Base-by-base conservation (phyloP, 2,329 filamentous ascomycete species). In the Zymoseptoria crescenta region DNA sequence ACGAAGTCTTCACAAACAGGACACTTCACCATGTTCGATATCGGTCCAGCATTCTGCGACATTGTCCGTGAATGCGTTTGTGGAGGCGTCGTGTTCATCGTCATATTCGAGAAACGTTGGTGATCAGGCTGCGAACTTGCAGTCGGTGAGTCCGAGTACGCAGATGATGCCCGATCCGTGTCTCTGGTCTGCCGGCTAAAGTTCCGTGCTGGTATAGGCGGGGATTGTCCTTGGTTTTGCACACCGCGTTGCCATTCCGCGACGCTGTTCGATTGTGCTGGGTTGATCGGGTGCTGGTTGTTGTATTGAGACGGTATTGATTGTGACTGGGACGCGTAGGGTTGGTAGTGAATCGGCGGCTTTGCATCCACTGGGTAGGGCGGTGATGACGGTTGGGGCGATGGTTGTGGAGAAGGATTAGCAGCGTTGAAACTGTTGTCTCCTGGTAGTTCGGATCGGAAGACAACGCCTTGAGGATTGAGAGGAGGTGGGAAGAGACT, bases 1-100 rank as follows among this genome's bases (percentile, higher is more conserved):
- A 70, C 68, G 59, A 72, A 72, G 16, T 66, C 49, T 2, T 62
- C 64, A 60, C 70, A 72, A 13, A 72, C 69, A 1, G 70, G 70
- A 62, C 70, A 72, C 49, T 68, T 71, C 8, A 55, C 49, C 24
- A 24, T 24, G 24, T 24, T 24, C 24, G 24, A 24, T 24, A 24
- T 24, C 24, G 24, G 24, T 24, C 24, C 24, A 3, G 60, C 56
- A 35, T 29, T 57, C 9, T 41, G 30, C 35, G 49, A 50, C 20
- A 20, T 7, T 5, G 24, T 49, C 45, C 29, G 24, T 16, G 19
- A 27, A 10, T n/a, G 49, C 13, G 28, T 50, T 13, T 29, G 24
- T 16, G 35, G 50, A n/a, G 13, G 30, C 24, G 50, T 60, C 55
- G 20, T 21, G 28, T 19, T 28, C 3, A 28, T 52, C 3, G 52